Base-by-base conservation (phyloP, 192 early-diverging fungal genomes). In the Coemansia sp. region DNA sequence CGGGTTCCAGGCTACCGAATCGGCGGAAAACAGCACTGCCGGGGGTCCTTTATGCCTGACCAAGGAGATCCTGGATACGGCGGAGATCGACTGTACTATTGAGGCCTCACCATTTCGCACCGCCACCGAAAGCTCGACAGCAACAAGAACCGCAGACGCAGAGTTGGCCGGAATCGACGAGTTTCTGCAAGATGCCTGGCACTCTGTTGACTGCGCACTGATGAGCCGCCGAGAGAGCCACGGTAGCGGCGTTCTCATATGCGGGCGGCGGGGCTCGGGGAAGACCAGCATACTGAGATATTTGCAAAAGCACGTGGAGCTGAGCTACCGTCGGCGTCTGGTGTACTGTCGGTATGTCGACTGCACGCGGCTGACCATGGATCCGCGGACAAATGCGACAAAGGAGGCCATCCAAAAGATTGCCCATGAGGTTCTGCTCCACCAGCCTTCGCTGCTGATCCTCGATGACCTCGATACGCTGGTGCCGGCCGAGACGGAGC, bases 241-340 rank as follows among this genome's bases (percentile, higher is more conserved):
- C 13, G 32, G 52, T 31, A 77, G 76, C 3, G 85, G 87, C n/a
- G 54, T 86, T 17, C 56, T 89, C 17, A 33, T 88, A 9, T 80
- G 81, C 35, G 87, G 87, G 8, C 64, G 82, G 7, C 85, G 81
- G 51, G 87, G 87, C 25, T 78, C 84, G 3, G 87, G 87, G n/a
- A 89, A 89, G 39, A 80, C 85, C 12, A 79, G 77, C 29, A 69
- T 87, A 13, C 73, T 74, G 12, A 60, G 75, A n/a, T 60, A 75
- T 8, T 39, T 89, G 22, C 31, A 39, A 13, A 21, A 30, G 7
- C 38, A 18, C 0, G 56, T 49, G 0, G 36, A 34, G 30, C 18
- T 35, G 20, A 19, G 25, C 21, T 55, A 64, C 31, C 60, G 41
- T 14, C 41, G 13, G 2, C 60, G 51, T 11, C 51, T 70, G 25